These are phyloP conservation scores for Moricandia moricandioides DNA, from an alignment of 345 rosid genomes.

Conservation along the genomic window DNA sequence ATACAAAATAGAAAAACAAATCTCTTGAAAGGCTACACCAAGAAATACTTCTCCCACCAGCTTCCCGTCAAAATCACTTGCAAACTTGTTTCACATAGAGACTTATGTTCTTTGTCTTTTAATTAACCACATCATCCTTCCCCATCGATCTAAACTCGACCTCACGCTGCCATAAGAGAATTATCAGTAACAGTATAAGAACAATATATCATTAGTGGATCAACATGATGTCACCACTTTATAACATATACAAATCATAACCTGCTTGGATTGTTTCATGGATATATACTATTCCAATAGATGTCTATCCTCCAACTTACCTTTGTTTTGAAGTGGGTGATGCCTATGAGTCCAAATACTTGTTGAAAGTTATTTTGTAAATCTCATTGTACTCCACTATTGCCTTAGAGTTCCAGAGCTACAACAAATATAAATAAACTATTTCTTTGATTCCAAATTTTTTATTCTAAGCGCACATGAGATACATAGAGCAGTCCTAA, in stretches of 20 bases:
- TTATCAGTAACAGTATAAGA: constrained; percentile 4
- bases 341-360: not conserved
- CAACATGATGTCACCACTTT: not conserved
- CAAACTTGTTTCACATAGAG: constrained; percentile 92
- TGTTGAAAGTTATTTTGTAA: not conserved
- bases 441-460: not conserved
- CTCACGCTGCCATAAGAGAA: constrained; percentile 65
- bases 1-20: not conserved
- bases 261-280: not conserved
- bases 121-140: constrained; percentile 78
- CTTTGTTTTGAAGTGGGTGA: constrained; percentile 47
- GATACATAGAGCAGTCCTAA: not conserved
- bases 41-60: constrained; percentile 52
- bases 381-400: not conserved
- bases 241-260: not conserved
- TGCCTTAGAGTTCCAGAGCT: not conserved
- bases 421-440: not conserved
- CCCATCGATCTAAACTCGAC: constrained; percentile 91
- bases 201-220: not conserved
- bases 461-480: not conserved
- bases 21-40: not conserved
- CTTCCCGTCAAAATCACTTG: constrained; percentile 91
- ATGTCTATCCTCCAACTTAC: constrained; percentile 34
- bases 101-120: constrained; percentile 94
- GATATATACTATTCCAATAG: not conserved